phyloP scores from a whole-genome alignment of 495 filamentous ascomycete genomes.

The Talaromyces borbonicus region DNA sequence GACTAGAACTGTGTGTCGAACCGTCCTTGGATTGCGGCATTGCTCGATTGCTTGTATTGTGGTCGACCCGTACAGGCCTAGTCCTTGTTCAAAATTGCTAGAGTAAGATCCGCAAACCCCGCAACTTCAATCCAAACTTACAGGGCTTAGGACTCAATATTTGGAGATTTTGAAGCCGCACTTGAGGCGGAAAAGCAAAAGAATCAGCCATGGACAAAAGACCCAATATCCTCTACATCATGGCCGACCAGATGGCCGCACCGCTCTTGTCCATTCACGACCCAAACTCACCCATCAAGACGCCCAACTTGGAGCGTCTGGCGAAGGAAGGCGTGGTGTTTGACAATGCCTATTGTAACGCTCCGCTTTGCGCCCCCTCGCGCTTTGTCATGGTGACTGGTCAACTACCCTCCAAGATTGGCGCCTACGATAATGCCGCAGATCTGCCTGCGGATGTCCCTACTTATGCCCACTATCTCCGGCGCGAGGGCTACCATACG shows the following conservation, averaged over 20 bases:
- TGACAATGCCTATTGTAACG: conserved; percentile 81
- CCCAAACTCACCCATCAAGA: conserved; percentile 68
- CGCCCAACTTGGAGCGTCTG: conserved; percentile 74
- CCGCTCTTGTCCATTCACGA: conserved; percentile 79
- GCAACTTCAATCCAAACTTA: no score
- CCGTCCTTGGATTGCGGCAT: no score
- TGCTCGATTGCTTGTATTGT: no score
- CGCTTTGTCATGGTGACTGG: conserved; percentile 85
- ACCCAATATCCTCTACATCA: conserved; percentile 77
- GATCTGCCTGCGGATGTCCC: conserved; percentile 64
- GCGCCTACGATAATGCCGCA: conserved; percentile 78
- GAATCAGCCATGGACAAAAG: conserved; percentile 29
- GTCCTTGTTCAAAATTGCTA: no score
- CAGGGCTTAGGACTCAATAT: background rate
- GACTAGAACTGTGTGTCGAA: no score
- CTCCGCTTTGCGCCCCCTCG: conserved; percentile 79
- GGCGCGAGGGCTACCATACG: conserved; percentile 79
- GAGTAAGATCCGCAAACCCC: no score
- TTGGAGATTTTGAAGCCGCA: background rate
- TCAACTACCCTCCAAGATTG: conserved; percentile 76
- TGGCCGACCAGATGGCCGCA: conserved; percentile 88
- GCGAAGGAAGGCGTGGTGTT: conserved; percentile 72
- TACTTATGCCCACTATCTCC: conserved; percentile 83
- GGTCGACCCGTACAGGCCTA: no score
- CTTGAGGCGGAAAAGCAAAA: background rate